Evolutionary conservation across 768 basidiomycete genomes (phyloP).

Genomic region (Porpolomopsis calyptriformis): DNA sequence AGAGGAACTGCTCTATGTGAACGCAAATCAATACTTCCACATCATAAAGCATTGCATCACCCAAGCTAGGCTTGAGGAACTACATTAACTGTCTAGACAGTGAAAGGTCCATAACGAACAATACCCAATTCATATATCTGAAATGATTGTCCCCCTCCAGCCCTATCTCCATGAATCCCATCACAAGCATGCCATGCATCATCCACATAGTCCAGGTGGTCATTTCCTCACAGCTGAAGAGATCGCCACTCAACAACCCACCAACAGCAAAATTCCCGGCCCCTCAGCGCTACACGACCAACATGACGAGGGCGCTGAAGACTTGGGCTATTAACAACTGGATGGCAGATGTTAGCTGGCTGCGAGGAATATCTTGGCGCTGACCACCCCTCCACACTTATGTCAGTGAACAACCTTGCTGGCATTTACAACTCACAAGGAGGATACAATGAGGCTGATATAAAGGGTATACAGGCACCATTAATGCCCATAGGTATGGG

Average conservation of each 20-base stretch:
- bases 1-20: conserved; percentile 97
- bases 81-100: conserved; percentile 84
- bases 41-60: conserved; percentile 93
- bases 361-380: no score
- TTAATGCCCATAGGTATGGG: conserved; percentile 18
- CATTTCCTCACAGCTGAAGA: conserved; percentile 96
- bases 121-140: conserved; percentile 11
- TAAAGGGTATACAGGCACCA: no score
- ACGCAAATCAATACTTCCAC: conserved; percentile 98
- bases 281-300: no score
- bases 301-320: no score
- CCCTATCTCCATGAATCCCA: conserved; percentile 94
- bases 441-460: no score
- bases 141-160: conserved; percentile 1
- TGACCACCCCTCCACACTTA: no score
- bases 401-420: no score
- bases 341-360: no score
- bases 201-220: conserved; percentile 96
- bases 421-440: no score
- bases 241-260: conserved; percentile 68
- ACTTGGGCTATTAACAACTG: no score
- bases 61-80: conserved; percentile 82
- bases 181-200: conserved; percentile 95
- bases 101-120: conserved; percentile 91
- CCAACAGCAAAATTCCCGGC: conserved; percentile 24